Evolutionary conservation across 345 rosid genomes (phyloP), one percentile per base, ranked within the genome.

Genomic region (Eucalyptus pauciflora): DNA sequence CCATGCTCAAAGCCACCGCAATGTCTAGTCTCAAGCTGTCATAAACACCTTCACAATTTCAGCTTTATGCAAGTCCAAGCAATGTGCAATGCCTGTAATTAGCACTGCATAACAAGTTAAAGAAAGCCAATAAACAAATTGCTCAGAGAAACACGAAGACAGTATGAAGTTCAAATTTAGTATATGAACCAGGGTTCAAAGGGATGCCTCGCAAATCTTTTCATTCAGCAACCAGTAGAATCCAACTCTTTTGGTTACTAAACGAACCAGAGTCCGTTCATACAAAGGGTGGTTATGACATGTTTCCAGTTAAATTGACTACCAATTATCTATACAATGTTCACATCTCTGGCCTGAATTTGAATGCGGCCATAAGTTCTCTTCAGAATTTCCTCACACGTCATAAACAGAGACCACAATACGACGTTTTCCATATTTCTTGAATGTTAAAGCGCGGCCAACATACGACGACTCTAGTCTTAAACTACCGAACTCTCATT

Each of bases 81-180:
- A 41, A 31, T 88, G 91, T 86, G 89, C 62, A 89, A 87, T 16
- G 92, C 88, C 92, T 95, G 94, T 94, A 89, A 90, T 58, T 87
- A 79, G 46, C 79, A 69, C 92, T 62, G 71, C 11, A 90, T 86
- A 62, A 89, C 48, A 90, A 87, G 60, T 49, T 81, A 79, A 37
- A 85, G 60, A 58, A 31, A 85, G 87, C 86, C 60, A 69, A 49
- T 24, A 3, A 87, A 22, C 46, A 87, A 24, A 22, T 87, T 48
- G 54, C 31, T 45, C 85, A 64, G 41, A 67, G 46, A 27, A 67
- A 49, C 13, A n/a, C 0, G 45, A 33, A 86, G 87, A 22, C 27
- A 86, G 46, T 71, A 71, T 10, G 46, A 71, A 71, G 46, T 71
- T 71, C 81, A 71, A 71, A 37, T 37, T 71, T 5, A 71, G 81